Evolutionary conservation across 2,329 filamentous ascomycete species (phyloP).

Genomic region (Penicillium sp.): DNA sequence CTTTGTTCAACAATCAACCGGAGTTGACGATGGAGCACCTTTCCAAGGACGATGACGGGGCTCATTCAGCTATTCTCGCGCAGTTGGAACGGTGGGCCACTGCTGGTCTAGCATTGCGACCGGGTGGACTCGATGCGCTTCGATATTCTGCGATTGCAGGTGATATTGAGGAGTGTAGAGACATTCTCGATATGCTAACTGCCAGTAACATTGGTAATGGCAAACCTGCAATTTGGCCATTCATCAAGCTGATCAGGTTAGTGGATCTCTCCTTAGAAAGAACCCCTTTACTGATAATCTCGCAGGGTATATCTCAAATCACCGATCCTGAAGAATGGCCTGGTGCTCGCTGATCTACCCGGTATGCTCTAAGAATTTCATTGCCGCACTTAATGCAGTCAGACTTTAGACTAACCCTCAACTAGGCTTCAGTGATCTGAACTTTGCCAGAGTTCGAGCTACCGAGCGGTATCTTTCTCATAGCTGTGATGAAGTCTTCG

Average conservation of each 20-base stretch:
- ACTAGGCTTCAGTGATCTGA: conserved; percentile 13
- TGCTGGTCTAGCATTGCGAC: not conserved
- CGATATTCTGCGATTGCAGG: not conserved
- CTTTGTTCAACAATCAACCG: not conserved
- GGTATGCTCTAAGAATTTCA: conserved; percentile 6
- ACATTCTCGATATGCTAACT: not conserved
- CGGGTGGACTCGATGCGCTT: not conserved
- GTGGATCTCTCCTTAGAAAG: conserved; percentile 6
- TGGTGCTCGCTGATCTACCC: conserved; percentile 13
- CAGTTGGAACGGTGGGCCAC: not conserved
- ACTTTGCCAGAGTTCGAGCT: conserved; percentile 13
- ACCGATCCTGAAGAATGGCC: conserved; percentile 6
- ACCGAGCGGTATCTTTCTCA: conserved; percentile 13
- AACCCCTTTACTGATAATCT: too few relatives aligned
- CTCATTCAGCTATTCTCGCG: not conserved
- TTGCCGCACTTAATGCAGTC: not conserved
- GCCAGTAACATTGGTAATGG: not conserved
- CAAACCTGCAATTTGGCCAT: conserved; percentile 12
- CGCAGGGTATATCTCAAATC: conserved; percentile 1
- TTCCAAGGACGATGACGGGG: not conserved
- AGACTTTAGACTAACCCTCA: too few relatives aligned
- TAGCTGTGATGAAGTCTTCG: conserved; percentile 13
- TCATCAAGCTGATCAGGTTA: conserved; percentile 14
- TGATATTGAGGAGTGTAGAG: not conserved
- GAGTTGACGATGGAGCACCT: not conserved